These are phyloP conservation scores for Lichtheimia ramosa DNA, from an alignment of 371 early-diverging fungal genomes.

Conservation along the genomic window DNA sequence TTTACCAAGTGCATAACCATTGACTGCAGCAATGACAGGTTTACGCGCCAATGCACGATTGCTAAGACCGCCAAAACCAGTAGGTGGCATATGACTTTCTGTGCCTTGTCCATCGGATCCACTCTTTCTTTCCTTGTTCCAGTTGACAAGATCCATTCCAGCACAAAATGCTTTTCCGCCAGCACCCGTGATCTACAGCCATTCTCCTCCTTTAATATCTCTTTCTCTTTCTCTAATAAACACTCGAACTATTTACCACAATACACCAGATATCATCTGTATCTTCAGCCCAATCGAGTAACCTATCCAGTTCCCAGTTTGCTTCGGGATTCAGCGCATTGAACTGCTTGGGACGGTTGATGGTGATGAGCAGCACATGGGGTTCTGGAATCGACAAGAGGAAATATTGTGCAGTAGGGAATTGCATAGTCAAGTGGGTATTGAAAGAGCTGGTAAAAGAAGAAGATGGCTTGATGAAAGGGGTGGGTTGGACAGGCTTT, in stretches of 20 bases:
- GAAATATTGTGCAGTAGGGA: slow-evolving; percentile 34
- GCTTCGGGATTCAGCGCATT: slow-evolving; percentile 46
- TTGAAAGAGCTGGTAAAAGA: neutral
- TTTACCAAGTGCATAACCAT: slow-evolving; percentile 46
- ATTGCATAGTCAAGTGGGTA: slow-evolving; percentile 12
- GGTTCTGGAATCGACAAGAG: slow-evolving; percentile 35
- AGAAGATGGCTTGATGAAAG: neutral
- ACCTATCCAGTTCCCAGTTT: slow-evolving; percentile 36
- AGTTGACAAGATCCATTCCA: slow-evolving; percentile 50
- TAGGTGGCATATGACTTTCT: slow-evolving; percentile 22
- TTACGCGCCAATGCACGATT: slow-evolving; percentile 38
- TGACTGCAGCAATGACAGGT: slow-evolving; percentile 55
- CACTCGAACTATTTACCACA: slow-evolving; percentile 34
- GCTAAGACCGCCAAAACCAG: slow-evolving; percentile 50
- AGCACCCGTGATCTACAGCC: slow-evolving; percentile 45
- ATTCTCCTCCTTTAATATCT: neutral
- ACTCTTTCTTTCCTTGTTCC: slow-evolving; percentile 17
- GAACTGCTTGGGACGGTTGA: slow-evolving; percentile 43
- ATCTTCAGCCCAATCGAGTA: slow-evolving; percentile 51
- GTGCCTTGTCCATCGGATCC: slow-evolving; percentile 2
- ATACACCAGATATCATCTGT: slow-evolving; percentile 43
- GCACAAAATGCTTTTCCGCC: slow-evolving; percentile 51
- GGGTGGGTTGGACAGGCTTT: neutral
- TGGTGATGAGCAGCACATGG: slow-evolving; percentile 45
- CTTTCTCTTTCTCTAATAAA: neutral